Evolutionary conservation across 495 filamentous ascomycete species (phyloP), one percentile per base, ranked within the genome.

Genomic region (Xylaria flabelliformis): DNA sequence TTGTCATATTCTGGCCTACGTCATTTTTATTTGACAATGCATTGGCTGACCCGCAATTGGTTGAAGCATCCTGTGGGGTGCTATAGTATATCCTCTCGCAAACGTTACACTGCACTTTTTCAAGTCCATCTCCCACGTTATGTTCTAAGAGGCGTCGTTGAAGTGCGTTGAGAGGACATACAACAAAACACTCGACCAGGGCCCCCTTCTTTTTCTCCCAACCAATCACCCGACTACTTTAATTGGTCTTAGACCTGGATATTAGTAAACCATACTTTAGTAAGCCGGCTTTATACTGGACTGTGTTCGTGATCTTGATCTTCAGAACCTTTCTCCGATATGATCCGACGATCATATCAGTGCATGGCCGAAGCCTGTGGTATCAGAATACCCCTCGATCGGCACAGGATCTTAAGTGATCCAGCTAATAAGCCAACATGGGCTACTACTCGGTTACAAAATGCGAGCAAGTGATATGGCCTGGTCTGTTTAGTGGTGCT

Each of bases 1-100:
- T 56, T 32, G 53, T 32, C 53, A 13, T 55, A 55, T 55, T 55
- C 12, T 29, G 1, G 51, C 1, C 32, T 9, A 17, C 32, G 34
- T 61, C 39, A 39, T 42, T 44, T 13, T 26, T 13, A 67, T 67
- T 66, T 15, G 64, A 41, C n/a, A 26, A 56, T 15, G 46, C 8
- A 24, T 32, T 65, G 48, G 36, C 64, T 15, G 29, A 26, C 29
- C 46, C 17, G 21, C 17, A 53, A 36, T 51, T 29, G 64, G 32
- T 21, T 2, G 44, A 8, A 4, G 13, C 36, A 6, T 67, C 50
- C 41, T 32, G 50, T 39, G 50, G 48, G 50, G 65, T 44, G 34
- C 9, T 42, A n/a, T 13, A 55, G 50, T 12, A 4, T 13, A 10
- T 13, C 29, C 36, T 67, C n/a, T 67, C n/a, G 56, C 4, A 26